Percentiles rank a stretch among this genome's conserved stretches.
Evolutionary conservation across 2,329 filamentous ascomycete species (phyloP).

Genomic region (Chalaropsis thielavioides): DNA sequence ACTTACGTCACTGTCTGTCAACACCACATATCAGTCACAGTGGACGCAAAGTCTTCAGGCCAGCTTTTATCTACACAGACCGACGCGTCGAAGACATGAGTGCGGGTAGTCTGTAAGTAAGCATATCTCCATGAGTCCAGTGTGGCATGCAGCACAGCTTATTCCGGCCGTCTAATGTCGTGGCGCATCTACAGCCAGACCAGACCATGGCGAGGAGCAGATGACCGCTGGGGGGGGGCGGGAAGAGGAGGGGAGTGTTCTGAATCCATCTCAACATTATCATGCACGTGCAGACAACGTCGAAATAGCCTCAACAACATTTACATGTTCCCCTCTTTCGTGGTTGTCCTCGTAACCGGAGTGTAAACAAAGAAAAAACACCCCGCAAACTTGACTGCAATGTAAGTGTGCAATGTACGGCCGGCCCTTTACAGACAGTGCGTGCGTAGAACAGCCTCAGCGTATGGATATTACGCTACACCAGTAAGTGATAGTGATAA

Average conservation of each 20-base stretch:
- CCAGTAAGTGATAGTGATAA: not conserved
- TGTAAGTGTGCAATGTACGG: not conserved
- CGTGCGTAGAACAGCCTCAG: not conserved
- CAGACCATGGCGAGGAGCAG: not conserved
- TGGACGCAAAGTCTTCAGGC: no score
- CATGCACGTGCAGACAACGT: not conserved
- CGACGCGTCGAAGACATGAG: not conserved
- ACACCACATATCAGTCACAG: not conserved
- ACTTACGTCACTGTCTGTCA: not conserved
- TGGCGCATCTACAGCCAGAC: not conserved
- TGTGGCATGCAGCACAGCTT: not conserved
- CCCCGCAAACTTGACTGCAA: not conserved
- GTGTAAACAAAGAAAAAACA: not conserved
- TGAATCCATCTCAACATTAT: not conserved
- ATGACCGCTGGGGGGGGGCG: not conserved
- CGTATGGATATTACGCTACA: not conserved
- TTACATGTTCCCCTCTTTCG: not conserved
- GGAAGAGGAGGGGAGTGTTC: no score
- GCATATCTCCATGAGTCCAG: not conserved
- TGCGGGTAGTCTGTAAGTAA: not conserved
- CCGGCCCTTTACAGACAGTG: not conserved
- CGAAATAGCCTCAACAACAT: not conserved
- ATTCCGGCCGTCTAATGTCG: not conserved
- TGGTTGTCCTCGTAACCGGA: constrained; percentile 2
- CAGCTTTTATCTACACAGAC: not conserved